A percentile compares a stretch with the other conserved stretches of the same genome.
phyloP scores from a whole-genome alignment of 257 asterid species.

The Gynochthodes officinalis region DNA sequence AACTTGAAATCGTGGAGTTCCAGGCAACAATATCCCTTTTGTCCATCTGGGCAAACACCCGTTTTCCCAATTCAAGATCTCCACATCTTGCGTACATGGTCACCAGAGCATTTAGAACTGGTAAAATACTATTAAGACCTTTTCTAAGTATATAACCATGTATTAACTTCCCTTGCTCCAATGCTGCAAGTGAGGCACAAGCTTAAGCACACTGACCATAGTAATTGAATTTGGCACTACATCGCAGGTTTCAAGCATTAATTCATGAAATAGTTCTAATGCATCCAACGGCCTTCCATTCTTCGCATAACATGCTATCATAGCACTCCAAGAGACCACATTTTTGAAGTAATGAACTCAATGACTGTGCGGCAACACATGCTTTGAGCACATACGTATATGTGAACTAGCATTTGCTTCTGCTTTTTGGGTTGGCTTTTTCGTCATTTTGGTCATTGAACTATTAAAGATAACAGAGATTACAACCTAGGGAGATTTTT shows the following conservation, averaged over 20 bases:
- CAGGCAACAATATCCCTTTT: conserved; percentile 68
- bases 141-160: conserved; percentile 73
- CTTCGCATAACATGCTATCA: conserved; percentile 71
- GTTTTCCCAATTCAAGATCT: no score
- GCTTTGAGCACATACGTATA: conserved; percentile 83
- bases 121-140: no score
- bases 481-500: no score
- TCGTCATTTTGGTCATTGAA: no score
- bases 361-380: conserved; percentile 56
- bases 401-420: no score
- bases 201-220: conserved; percentile 86
- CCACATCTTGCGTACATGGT: no score
- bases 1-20: conserved; percentile 81
- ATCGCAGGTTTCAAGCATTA: conserved; percentile 48
- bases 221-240: conserved; percentile 79
- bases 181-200: conserved; percentile 65
- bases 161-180: conserved; percentile 78
- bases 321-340: conserved; percentile 86
- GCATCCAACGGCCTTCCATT: conserved; percentile 65
- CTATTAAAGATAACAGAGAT: no score
- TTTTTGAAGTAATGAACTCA: conserved; percentile 30
- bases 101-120: no score
- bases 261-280: conserved; percentile 52
- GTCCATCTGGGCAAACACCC: conserved; percentile 58
- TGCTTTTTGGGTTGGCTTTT: no score